Base-by-base conservation (phyloP, 2,329 filamentous ascomycete genomes). In the Torrubiellomyces zombiae region DNA sequence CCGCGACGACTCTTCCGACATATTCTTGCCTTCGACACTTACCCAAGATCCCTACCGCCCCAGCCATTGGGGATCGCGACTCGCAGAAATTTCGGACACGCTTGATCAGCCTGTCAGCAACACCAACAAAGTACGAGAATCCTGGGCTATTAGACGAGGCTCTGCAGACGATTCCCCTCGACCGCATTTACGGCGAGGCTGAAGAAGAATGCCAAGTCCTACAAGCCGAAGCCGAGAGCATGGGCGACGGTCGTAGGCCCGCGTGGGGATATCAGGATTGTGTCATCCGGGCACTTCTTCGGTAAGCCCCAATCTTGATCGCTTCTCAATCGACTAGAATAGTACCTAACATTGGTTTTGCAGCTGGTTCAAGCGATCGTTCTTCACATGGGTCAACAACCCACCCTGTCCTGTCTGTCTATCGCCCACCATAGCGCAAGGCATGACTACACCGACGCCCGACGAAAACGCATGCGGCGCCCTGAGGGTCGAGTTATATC, bases 191-290 rank as follows among this genome's bases (percentile, higher is more conserved):
- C 51, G 67, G 75, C 36, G 83, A 94, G 47, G 89, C 89, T 26
- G 83, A 95, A 47, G 86, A 95, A 48, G 85, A 95, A 52, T 73
- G 69, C 35, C 82, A 94, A 47, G 74, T 94, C 16, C 60, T 92
- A 38, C 72, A 78, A 43, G 89, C 82, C 17, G 75, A 92, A 50
- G 86, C 86, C 16, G 78, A 78, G 45, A 92, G 82, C 37, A 73
- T 93, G 56, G 80, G 79, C 12, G 71, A 78, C 28, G 79, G 75
- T 28, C 66, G 71, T 36, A 77, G 78, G 47, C 70, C 85, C 2
- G 77, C 83, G 57, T 95, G 86, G 86, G 86, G 85, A 29, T 94
- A 95, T 47, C 86, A 95, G 51, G 89, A 98, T 54, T 98, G 86
- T 49, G 82, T 94, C 28, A 77, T 95, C 43, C 69, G 80, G 37